Evolutionary conservation across 345 rosid species (phyloP).

Genomic region (Ricinus communis): DNA sequence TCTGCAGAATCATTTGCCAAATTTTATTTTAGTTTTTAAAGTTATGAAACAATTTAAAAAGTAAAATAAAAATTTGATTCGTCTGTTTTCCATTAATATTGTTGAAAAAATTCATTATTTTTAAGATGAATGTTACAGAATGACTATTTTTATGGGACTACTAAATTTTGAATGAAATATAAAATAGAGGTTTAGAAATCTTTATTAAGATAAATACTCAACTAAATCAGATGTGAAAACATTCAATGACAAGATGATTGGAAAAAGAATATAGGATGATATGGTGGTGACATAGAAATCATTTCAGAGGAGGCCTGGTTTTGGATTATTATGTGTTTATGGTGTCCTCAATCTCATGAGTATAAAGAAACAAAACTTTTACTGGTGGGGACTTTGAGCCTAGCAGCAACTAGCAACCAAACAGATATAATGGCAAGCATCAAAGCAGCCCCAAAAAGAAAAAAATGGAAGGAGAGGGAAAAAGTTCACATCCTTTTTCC

Average conservation of each 20-base stretch:
- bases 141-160: too few species aligned
- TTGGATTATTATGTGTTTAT: conserved; percentile 10
- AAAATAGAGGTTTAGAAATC: too few species aligned
- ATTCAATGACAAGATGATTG: background rate
- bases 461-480: conserved; percentile 10
- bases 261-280: background rate
- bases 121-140: too few species aligned
- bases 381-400: conserved; percentile 31
- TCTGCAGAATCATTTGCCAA: too few species aligned
- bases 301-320: conserved; percentile 10
- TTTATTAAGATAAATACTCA: too few species aligned
- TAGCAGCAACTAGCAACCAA: conserved; percentile 13
- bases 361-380: conserved; percentile 35
- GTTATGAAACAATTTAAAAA: too few species aligned
- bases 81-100: too few species aligned
- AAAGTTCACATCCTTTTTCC: conserved; percentile 49
- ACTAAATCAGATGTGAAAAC: too few species aligned
- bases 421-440: conserved; percentile 45
- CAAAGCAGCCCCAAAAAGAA: conserved; percentile 6
- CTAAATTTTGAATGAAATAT: too few species aligned
- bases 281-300: conserved; percentile 4
- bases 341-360: conserved; percentile 16
- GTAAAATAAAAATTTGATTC: too few species aligned
- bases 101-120: too few species aligned
- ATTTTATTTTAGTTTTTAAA: too few species aligned